phyloP scores from a whole-genome alignment of 1,139 yeast species.

The Hanseniaspora uvarum region DNA sequence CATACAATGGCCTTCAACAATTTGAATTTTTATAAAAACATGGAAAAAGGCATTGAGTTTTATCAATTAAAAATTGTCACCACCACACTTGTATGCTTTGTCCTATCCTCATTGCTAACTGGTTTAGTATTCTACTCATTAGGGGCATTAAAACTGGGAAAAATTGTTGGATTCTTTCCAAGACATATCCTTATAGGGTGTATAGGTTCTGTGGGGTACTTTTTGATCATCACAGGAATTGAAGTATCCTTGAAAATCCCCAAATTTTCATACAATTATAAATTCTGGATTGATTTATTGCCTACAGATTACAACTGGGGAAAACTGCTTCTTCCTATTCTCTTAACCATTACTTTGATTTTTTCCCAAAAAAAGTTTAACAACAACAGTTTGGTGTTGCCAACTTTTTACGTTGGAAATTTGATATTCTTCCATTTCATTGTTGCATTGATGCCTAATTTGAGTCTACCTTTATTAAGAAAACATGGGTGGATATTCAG shows the following conservation, averaged over 20 bases:
- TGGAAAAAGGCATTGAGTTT: neutral
- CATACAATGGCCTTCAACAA: constrained; percentile 69
- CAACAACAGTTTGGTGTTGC: constrained; percentile 63
- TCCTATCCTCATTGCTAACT: constrained; percentile 71
- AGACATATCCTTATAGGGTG: constrained; percentile 93
- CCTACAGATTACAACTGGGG: constrained; percentile 37
- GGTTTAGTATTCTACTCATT: constrained; percentile 68
- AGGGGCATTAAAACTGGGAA: constrained; percentile 73
- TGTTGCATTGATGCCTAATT: constrained; percentile 53
- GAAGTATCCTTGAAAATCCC: constrained; percentile 81
- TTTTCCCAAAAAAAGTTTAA: constrained; percentile 54
- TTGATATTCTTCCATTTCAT: constrained; percentile 59
- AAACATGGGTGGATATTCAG: constrained; percentile 74
- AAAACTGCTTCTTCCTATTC: constrained; percentile 67
- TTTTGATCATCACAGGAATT: constrained; percentile 76
- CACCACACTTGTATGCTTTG: constrained; percentile 79
- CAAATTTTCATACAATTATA: constrained; percentile 52
- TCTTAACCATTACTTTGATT: constrained; percentile 50
- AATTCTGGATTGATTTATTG: constrained; percentile 43
- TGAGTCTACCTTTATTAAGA: constrained; percentile 54
- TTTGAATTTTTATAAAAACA: constrained; percentile 18
- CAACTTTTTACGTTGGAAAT: constrained; percentile 64
- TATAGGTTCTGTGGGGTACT: constrained; percentile 96
- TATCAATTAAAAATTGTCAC: constrained; percentile 55
- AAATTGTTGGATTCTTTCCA: constrained; percentile 88